phyloP scores from a whole-genome alignment of 768 basidiomycete species.

The Podaxis mareebaensis region DNA sequence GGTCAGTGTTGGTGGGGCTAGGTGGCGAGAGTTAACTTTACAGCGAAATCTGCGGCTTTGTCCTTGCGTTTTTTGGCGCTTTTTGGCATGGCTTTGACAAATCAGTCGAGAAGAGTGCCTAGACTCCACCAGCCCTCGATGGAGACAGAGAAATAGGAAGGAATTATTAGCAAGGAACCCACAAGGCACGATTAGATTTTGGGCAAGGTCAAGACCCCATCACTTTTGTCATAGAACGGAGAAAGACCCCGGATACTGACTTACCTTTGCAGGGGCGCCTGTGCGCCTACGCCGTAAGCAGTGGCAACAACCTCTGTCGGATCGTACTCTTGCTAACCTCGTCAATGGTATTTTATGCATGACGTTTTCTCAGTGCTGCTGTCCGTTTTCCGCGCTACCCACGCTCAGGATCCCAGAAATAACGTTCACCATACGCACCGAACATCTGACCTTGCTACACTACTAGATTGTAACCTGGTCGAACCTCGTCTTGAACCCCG shows the following conservation, averaged over 20 bases:
- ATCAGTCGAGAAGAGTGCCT: neutral
- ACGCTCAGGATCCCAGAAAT: neutral
- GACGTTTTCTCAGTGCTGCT: neutral
- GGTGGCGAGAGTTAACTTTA: constrained; percentile 30
- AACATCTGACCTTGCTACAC: constrained; percentile 9
- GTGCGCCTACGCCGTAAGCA: neutral
- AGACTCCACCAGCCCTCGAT: neutral
- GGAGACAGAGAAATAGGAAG: neutral
- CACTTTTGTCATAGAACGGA: neutral
- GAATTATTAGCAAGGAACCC: neutral
- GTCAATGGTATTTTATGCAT: neutral
- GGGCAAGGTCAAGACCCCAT: neutral
- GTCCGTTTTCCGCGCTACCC: neutral
- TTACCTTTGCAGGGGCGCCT: neutral
- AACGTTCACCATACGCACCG: neutral
- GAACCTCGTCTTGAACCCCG: neutral
- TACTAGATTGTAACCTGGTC: neutral
- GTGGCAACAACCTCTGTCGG: neutral
- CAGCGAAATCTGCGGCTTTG: constrained; percentile 86
- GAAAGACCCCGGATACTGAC: neutral
- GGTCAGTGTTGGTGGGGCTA: constrained; percentile 1
- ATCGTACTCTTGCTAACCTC: neutral
- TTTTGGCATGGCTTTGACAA: constrained; percentile 66
- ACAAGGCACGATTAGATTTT: constrained; percentile 3
- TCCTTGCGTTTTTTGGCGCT: constrained; percentile 84